Evolutionary conservation across 2,329 filamentous ascomycete species (phyloP), one percentile per base, ranked within the genome.

Genomic region (Fusarium tanahbumbuense): DNA sequence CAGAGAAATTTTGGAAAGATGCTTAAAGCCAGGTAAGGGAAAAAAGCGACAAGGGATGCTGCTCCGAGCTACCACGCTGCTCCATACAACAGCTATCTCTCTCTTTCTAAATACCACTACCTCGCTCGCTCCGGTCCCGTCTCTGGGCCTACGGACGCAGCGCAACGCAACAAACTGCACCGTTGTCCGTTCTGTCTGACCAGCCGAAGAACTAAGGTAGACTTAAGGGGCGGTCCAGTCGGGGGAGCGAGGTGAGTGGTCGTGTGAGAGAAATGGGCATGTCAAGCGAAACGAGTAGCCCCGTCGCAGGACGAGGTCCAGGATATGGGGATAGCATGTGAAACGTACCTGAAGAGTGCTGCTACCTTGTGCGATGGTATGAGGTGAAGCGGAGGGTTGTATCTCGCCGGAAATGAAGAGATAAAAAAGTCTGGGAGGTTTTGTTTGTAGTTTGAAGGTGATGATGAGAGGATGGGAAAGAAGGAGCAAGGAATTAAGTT

Each of bases 201-300:
- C 34, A 60, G 62, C 48, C 48, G 37, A 61, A 47, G 55, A 48
- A 58, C 61, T 64, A 58, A 64, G 61, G 60, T 50, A 66, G 49
- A 66, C 62, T 55, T 74, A 73, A 71, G 73, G 73, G 73, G 73
- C 59, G 56, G 62, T 65, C 69, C 23, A 45, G 61, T 65, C 42
- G 62, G 27, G 53, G 56, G 44, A 60, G 41, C 48, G 47, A 66
- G 55, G 59, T 64, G 53, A 59, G 52, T 54, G 63, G 68, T 67
- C 65, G 69, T 72, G 69, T 60, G 67, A 68, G 68, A 72, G 72
- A 60, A 68, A 72, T 60, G 44, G 70, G 72, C 67, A 67, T 74
- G 52, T 63, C 64, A 70, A 70, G 70, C 70, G 71, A 73, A 67
- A 72, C 66, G 61, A 74, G 67, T 41, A 62, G 58, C 55, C 68